Evolutionary conservation across 2,329 filamentous ascomycete species (phyloP), one percentile per base, ranked within the genome.

Genomic region (Apiospora arundinis): DNA sequence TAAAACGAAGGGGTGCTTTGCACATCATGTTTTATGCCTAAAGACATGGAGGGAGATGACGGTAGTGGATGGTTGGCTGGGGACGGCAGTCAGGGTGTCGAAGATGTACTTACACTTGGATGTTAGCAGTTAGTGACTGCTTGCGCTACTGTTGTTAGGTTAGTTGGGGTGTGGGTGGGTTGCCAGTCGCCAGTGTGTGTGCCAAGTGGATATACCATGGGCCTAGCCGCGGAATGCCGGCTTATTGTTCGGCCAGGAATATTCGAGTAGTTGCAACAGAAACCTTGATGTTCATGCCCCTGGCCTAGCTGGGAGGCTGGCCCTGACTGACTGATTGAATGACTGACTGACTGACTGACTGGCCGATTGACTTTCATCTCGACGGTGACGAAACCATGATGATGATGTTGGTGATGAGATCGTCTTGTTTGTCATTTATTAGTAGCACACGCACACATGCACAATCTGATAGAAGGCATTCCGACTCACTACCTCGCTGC

Each of bases 301-400:
- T 56, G 49, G 25, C 49, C 48, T 32, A 6, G 32, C 32, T 32
- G 32, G 32, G 32, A 32, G 32, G 32, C 32, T 32, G 32, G 32
- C 32, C 32, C 32, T 32, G 32, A 32, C 32, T 6, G 32, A 6
- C 32, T 32, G 6, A 32, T 6, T 6, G 6, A 32, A n/a, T 49
- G 48, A 49, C 48, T 32, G 6, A 32, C 32, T 32, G 32, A 32
- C 6, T 32, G 32, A 32, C 32, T 32, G 32, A 32, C 6, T 32
- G 6, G 32, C 32, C 32, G 32, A 32, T 32, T 56, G 25, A 56
- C 49, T 56, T 56, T 32, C 25, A 18, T 56, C 52, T 11, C 1
- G 21, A 40, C 21, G 56, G 32, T 63, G 56, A 63, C 56, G 32
- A 63, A 63, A 63, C 21, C 56, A 63, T 63, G 56, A 63, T 63